Conservation (phyloP, 495 filamentous ascomycete genomes). For the Bombardia bombarda region DNA sequence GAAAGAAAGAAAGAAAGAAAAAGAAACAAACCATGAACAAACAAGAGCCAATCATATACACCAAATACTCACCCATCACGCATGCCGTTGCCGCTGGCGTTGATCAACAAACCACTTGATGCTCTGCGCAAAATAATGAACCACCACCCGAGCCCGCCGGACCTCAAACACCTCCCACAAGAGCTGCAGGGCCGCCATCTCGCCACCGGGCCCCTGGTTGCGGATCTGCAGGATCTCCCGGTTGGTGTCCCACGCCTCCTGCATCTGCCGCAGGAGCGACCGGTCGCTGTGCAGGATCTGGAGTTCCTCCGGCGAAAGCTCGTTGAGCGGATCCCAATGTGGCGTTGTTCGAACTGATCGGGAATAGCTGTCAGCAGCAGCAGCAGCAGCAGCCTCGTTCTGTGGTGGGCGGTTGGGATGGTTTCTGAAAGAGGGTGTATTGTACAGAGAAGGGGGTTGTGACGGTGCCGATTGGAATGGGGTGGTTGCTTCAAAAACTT, state of each 20-base stretch:
- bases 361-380: too few species aligned
- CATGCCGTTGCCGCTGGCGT: neutral
- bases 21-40: too few species aligned
- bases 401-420: neutral
- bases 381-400: neutral
- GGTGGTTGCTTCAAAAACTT: neutral
- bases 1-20: too few species aligned
- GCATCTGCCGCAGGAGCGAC: neutral
- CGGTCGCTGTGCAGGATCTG: slow-evolving; percentile 5
- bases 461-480: neutral
- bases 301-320: neutral
- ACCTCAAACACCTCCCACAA: slow-evolving; percentile 12
- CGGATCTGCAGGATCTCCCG: neutral
- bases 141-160: neutral
- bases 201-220: neutral
- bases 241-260: slow-evolving; percentile 4
- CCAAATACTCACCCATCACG: too few species aligned
- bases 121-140: neutral
- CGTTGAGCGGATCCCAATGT: slow-evolving; percentile 7
- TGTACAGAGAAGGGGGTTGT: neutral
- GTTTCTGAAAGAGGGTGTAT: slow-evolving; percentile 1
- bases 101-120: slow-evolving; percentile 9
- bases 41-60: too few species aligned
- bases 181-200: neutral
- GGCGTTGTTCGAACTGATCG: slow-evolving; percentile 12